Conservation (phyloP, 371 early-diverging fungal species). For the Mortierella sp. region DNA sequence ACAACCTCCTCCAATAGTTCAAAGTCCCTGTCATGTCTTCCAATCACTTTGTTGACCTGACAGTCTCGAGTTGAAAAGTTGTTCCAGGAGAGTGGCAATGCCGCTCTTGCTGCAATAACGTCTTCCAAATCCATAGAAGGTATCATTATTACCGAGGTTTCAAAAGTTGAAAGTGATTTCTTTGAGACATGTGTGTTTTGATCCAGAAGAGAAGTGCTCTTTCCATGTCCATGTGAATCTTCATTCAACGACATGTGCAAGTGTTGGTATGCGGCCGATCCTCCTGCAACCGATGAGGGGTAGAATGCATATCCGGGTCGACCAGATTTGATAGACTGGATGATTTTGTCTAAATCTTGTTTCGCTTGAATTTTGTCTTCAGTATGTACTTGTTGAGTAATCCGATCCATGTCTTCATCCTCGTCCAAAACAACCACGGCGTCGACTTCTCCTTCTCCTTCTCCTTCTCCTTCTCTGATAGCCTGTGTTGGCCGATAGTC, state of each 20-base stretch:
- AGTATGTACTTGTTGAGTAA: neutral
- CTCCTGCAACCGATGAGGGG: neutral
- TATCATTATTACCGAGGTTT: neutral
- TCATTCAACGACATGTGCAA: neutral
- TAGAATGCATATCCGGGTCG: constrained; percentile 37
- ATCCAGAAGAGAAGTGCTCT: neutral
- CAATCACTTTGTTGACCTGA: constrained; percentile 48
- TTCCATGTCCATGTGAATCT: constrained; percentile 1
- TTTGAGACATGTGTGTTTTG: neutral
- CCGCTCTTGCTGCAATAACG: constrained; percentile 15
- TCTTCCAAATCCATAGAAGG: constrained; percentile 3
- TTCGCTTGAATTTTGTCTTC: constrained; percentile 16
- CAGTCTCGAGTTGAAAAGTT: constrained; percentile 47
- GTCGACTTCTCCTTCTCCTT: neutral
- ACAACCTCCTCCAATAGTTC: constrained; percentile 39
- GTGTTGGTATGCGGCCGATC: neutral
- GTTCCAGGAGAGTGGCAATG: constrained; percentile 44
- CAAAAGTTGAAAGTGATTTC: neutral
- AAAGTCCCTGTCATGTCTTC: constrained; percentile 37
- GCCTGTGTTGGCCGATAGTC: constrained; percentile 22
- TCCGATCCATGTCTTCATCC: neutral
- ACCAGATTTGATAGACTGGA: constrained; percentile 44
- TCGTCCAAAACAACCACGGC: neutral
- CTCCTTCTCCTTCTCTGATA: neutral
- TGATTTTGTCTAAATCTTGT: constrained; percentile 40